Conservation (phyloP, 305 asterid species). For the Fraxinus floribunda region DNA sequence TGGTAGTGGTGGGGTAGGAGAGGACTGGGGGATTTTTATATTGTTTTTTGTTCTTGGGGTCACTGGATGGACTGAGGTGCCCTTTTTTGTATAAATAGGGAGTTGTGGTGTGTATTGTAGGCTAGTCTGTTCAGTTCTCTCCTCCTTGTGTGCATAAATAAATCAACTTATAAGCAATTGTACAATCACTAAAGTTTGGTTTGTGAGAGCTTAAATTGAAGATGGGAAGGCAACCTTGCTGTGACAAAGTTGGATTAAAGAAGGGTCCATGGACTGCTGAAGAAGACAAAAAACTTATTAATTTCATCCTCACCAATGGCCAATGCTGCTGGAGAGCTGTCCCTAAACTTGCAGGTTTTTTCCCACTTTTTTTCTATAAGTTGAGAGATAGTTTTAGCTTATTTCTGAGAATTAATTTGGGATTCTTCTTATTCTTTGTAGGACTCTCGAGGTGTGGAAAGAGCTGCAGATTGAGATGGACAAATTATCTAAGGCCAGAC, state of each 20-base stretch:
- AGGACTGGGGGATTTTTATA: neutral
- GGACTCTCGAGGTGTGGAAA: conserved; percentile 38
- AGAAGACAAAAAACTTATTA: conserved; percentile 52
- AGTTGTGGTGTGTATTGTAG: conserved; percentile 1
- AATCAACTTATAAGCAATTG: neutral
- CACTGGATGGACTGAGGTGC: conserved; percentile 12
- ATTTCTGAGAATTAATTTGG: neutral
- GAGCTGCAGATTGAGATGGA: conserved; percentile 4
- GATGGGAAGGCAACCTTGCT: conserved; percentile 63
- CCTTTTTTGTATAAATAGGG: conserved; percentile 23
- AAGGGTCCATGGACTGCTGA: conserved; percentile 63
- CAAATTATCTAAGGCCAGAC: conserved; percentile 29
- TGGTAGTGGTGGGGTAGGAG: neutral
- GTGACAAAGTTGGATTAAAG: conserved; percentile 57
- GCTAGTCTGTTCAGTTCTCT: conserved; percentile 6
- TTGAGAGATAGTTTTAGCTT: neutral
- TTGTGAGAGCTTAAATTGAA: conserved; percentile 4
- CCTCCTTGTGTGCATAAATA: neutral
- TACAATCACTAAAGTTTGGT: neutral
- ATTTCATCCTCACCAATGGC: conserved; percentile 48
- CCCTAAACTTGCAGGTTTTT: conserved; percentile 51
- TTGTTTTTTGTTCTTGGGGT: neutral
- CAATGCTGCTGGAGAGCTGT: conserved; percentile 62
- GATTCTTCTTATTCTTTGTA: conserved; percentile 15
- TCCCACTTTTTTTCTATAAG: neutral